Conservation (phyloP, 768 basidiomycete genomes). For the Boletus huronensis region DNA sequence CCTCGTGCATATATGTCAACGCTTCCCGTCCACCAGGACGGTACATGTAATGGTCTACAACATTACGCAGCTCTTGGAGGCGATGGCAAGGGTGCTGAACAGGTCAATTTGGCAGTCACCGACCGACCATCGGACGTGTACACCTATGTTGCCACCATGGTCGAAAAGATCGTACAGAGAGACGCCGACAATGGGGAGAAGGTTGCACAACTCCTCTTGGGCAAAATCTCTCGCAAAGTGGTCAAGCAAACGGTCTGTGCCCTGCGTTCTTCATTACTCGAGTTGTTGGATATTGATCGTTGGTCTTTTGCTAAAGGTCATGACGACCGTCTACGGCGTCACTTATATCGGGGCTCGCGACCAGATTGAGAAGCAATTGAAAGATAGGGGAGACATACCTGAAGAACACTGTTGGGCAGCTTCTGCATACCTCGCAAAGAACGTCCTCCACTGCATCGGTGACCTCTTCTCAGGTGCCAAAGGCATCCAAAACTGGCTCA, state of each 20-base stretch:
- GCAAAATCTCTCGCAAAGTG: slow-evolving; percentile 86
- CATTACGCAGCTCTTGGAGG: slow-evolving; percentile 98
- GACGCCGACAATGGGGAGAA: slow-evolving; percentile 52
- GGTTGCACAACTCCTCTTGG: slow-evolving; percentile 59
- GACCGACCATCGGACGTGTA: slow-evolving; percentile 95
- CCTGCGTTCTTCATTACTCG: not conserved
- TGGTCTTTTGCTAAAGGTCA: slow-evolving; percentile 51
- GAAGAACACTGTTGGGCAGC: slow-evolving; percentile 70
- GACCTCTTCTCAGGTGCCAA: slow-evolving; percentile 93
- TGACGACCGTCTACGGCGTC: slow-evolving; percentile 99
- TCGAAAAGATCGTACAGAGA: slow-evolving; percentile 59
- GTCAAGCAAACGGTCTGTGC: slow-evolving; percentile 90
- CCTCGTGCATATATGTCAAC: slow-evolving; percentile 55
- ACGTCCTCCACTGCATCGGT: slow-evolving; percentile 80
- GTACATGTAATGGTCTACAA: slow-evolving; percentile 97
- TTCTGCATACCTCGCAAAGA: slow-evolving; percentile 75
- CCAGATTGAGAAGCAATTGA: slow-evolving; percentile 89
- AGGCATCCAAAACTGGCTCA: slow-evolving; percentile 89
- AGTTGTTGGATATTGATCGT: not conserved
- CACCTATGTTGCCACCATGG: slow-evolving; percentile 84
- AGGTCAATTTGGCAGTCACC: slow-evolving; percentile 85
- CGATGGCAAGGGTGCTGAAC: slow-evolving; percentile 79
- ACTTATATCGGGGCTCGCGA: slow-evolving; percentile 93
- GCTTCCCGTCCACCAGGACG: slow-evolving; percentile 96
- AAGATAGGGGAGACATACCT: slow-evolving; percentile 67